Percentiles rank a stretch among this genome's conserved stretches.
These are phyloP conservation scores for Candida nemodendra DNA, from an alignment of 805 yeast species.

Conservation along the genomic window DNA sequence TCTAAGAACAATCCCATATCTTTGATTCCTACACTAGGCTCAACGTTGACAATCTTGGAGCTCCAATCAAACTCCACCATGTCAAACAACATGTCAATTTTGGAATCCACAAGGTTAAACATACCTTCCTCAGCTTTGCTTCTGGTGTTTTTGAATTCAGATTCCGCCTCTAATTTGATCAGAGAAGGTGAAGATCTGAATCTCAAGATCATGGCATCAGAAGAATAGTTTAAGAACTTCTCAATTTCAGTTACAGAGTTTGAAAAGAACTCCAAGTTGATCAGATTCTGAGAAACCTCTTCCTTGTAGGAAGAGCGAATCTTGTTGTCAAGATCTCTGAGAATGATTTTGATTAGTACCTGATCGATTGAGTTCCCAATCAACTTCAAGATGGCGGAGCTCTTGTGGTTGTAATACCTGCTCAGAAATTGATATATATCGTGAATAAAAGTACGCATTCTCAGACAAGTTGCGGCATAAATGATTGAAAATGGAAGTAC, in stretches of 20 bases:
- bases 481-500: slow-evolving; percentile 85
- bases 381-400: slow-evolving; percentile 57
- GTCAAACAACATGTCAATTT: slow-evolving; percentile 76
- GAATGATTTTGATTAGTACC: slow-evolving; percentile 65
- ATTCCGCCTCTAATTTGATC: slow-evolving; percentile 38
- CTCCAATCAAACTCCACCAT: slow-evolving; percentile 86
- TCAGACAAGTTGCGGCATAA: slow-evolving; percentile 83
- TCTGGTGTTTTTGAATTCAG: slow-evolving; percentile 56
- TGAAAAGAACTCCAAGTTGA: slow-evolving; percentile 84
- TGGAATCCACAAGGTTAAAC: slow-evolving; percentile 78
- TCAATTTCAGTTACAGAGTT: slow-evolving; percentile 71
- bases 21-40: slow-evolving; percentile 71
- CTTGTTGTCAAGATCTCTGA: slow-evolving; percentile 58
- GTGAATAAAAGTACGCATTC: slow-evolving; percentile 62
- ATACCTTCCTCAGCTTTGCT: slow-evolving; percentile 76
- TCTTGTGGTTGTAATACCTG: slow-evolving; percentile 62
- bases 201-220: slow-evolving; percentile 37
- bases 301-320: slow-evolving; percentile 78
- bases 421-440: slow-evolving; percentile 64
- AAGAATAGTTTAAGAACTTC: slow-evolving; percentile 33
- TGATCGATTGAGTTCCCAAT: slow-evolving; percentile 63
- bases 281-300: slow-evolving; percentile 82
- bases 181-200: slow-evolving; percentile 25
- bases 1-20: slow-evolving; percentile 86
- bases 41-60: slow-evolving; percentile 46